Evolutionary conservation across 441 rosid genomes (phyloP).

Genomic region (Pelargonium cotyledonis): DNA sequence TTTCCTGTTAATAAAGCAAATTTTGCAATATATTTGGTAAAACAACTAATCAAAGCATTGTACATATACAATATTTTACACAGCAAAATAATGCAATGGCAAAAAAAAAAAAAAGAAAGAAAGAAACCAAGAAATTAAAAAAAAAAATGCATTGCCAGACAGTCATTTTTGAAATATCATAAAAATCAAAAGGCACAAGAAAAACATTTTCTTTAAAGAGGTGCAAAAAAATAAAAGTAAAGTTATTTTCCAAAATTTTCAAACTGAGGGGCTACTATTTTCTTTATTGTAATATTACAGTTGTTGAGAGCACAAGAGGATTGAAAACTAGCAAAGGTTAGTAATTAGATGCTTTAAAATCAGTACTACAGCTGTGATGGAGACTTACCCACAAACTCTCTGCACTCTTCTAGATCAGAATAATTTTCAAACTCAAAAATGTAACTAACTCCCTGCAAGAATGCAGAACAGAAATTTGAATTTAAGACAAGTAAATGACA

Average conservation of each 20-base stretch:
- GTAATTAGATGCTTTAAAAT: background rate
- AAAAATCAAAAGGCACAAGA: too few relatives aligned
- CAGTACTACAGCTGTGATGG: background rate
- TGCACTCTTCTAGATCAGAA: constrained; percentile 62
- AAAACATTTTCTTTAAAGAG: too few relatives aligned
- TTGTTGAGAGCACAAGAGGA: background rate
- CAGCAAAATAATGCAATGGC: background rate
- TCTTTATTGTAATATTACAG: too few relatives aligned
- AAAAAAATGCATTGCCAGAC: too few relatives aligned
- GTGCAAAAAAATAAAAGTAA: too few relatives aligned
- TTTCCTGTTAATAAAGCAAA: constrained; percentile 16
- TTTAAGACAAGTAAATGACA: background rate
- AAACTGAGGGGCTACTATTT: too few relatives aligned
- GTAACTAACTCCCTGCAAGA: constrained; percentile 57
- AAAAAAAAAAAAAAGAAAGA: too few relatives aligned
- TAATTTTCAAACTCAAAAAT: constrained; percentile 80
- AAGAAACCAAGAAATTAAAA: too few relatives aligned
- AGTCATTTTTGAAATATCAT: too few relatives aligned
- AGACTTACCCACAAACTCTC: constrained; percentile 67
- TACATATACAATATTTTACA: background rate
- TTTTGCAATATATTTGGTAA: constrained; percentile 4
- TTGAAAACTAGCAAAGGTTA: background rate
- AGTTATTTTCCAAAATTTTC: too few relatives aligned
- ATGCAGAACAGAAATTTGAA: constrained; percentile 13
- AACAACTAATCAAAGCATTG: background rate